Base-by-base conservation (phyloP, 2,329 filamentous ascomycete genomes). In the Ophiostoma montium region DNA sequence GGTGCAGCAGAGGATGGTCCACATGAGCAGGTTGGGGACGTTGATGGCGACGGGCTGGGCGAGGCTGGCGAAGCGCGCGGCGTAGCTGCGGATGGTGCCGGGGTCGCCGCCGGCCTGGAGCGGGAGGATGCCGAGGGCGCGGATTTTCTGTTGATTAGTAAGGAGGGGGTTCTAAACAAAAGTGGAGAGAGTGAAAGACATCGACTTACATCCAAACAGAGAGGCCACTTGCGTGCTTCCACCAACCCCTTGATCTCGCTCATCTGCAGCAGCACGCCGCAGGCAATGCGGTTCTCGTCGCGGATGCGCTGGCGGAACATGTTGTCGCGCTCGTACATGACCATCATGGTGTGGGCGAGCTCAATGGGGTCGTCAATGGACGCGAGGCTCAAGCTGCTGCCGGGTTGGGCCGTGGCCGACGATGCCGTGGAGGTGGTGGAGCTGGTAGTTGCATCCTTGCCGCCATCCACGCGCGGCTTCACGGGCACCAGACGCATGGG, bases 21-120 rank as follows among this genome's bases (percentile, higher is more conserved):
- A 96, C 69, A 95, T 83, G 54, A 98, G 75, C 54, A 96, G 72
- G 64, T 90, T 87, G 16, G 90, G 90, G 58, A 95, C 81, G 60
- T 92, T 94, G 62, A 86, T 82, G 3, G 89, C 83, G 36, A 98
- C 84, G 8, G 88, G 78, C 56, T 86, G 79, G 4, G 87, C 78
- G 36, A 94, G 75, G 2, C 75, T 72, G 15, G 86, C 77, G 67
- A 98, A 96, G 53, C 81, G 82, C 58, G 86, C 80, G 1, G 90
- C 88, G 53, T 81, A 81, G 55, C 75, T 75, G 54, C 92, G 86
- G 65, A 98, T 90, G 45, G 73, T 75, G 58, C 79, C 76, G 51
- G 92, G 79, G 59, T 90, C 83, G 59, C 86, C 86, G 21, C 69
- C 68, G 15, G 86, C 82, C 46, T 80, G 73, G 42, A 95, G 72